These are phyloP conservation scores for Debaryomycetaceae sp. DNA, from an alignment of 1,139 yeast species.

Conservation along the genomic window DNA sequence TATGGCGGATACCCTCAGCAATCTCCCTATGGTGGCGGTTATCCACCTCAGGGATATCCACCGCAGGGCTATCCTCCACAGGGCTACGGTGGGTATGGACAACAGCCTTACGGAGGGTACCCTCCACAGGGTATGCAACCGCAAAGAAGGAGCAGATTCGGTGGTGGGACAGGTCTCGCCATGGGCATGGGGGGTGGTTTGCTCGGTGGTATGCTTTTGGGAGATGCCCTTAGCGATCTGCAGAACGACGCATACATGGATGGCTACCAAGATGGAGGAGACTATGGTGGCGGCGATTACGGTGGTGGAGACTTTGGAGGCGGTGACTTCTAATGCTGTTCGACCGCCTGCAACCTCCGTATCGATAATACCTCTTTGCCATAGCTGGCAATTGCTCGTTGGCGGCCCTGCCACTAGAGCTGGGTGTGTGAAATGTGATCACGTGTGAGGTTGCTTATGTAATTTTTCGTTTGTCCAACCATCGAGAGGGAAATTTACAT, in stretches of 20 bases:
- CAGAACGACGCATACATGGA: conserved; percentile 30
- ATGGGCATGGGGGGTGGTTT: conserved; percentile 82
- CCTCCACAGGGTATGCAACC: conserved; percentile 15
- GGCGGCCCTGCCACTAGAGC: too few species aligned
- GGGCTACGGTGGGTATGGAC: conserved; percentile 20
- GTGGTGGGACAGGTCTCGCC: conserved; percentile 44
- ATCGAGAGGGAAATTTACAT: conserved; percentile 7
- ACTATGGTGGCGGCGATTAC: conserved; percentile 14
- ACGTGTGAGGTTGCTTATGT: conserved; percentile 14
- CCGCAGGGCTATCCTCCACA: conserved; percentile 15
- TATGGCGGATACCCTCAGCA: conserved; percentile 20
- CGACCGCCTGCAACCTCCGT: background rate
- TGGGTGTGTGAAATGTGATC: background rate
- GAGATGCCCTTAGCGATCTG: conserved; percentile 37
- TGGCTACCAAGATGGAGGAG: conserved; percentile 22
- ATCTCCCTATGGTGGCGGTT: conserved; percentile 11
- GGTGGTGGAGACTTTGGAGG: conserved; percentile 27
- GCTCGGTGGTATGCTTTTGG: conserved; percentile 66
- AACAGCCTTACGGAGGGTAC: conserved; percentile 10
- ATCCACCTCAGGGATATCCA: conserved; percentile 10
- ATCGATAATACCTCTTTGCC: too few species aligned
- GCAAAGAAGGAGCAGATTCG: conserved; percentile 5
- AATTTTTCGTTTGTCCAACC: conserved; percentile 25
- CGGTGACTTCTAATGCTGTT: conserved; percentile 14
- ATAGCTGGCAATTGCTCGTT: too few species aligned